Evolutionary conservation across 2,329 filamentous ascomycete genomes (phyloP), one percentile per base, ranked within the genome.

Genomic region (Penicillium sclerotigenum): DNA sequence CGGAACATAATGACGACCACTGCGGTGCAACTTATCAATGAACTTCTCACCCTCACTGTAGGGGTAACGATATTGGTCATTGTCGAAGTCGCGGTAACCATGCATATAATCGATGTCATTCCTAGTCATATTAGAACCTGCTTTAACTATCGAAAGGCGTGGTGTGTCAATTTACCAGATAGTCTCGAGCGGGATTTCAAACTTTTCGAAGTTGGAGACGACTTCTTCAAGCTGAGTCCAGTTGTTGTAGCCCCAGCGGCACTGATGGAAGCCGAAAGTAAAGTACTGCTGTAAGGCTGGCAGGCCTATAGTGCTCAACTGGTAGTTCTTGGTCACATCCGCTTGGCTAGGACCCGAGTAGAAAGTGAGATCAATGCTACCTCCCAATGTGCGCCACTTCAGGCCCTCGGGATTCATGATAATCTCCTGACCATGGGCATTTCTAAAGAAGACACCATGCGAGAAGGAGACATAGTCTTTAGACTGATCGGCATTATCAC

Each of bases 271-370:
- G 0, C 91, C 91, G 58, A 95, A 84, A 0, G 87, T 85, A 80
- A 85, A 93, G 75, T 94, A 94, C 62, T 89, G 86, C 68, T 92
- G 87, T 84, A 93, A 86, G 0, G 86, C 86, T 1, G 90, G 89
- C 5, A 89, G 75, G 0, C 90, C 89, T 49, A 87, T 78, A 1
- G 86, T 82, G 51, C 82, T 85, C 54, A 76, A 72, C 59, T 89
- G 86, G 68, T 93, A 94, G 37, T 87, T 81, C 68, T 83, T 84
- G 16, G 85, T 89, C 24, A 91, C 85, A 13, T 87, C 82, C 7
- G 82, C 79, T 55, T 87, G 86, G 0, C 80, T 85, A 0, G 89
- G 88, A 0, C 90, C 90, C 13, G 87, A 82, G 66, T 88, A 89
- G 74, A 94, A 90, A 71, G 90, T 92, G 18, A 94, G 77, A 68